phyloP scores from a whole-genome alignment of 768 basidiomycete genomes.

The Auriscalpium vulgare region DNA sequence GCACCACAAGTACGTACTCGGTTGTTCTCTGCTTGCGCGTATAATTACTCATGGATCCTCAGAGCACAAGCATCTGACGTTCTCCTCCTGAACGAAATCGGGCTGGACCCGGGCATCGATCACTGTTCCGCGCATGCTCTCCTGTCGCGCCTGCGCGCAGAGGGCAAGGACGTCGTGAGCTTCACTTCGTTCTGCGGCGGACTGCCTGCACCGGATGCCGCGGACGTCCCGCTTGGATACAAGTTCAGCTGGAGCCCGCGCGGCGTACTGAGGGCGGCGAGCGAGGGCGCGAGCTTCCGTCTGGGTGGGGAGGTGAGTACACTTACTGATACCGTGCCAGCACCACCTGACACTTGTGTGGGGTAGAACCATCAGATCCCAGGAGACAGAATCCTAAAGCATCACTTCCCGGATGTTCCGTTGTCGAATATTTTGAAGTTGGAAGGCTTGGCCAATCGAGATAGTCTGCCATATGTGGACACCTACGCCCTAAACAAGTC shows the following conservation, averaged over 20 bases:
- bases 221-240: conserved; percentile 66
- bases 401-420: conserved; percentile 59
- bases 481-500: conserved; percentile 51
- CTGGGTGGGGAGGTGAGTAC: conserved; percentile 47
- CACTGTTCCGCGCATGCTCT: conserved; percentile 80
- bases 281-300: conserved; percentile 64
- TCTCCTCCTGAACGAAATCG: conserved; percentile 83
- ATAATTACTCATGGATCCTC: background rate
- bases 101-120: conserved; percentile 84
- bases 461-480: conserved; percentile 64
- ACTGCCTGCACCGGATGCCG: conserved; percentile 67
- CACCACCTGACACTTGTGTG: conserved; percentile 15
- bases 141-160: conserved; percentile 39
- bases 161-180: conserved; percentile 51
- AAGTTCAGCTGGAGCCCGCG: conserved; percentile 93
- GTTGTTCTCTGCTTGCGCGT: background rate
- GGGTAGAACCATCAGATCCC: conserved; percentile 31
- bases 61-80: conserved; percentile 60
- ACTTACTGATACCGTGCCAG: background rate
- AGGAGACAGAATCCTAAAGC: conserved; percentile 45
- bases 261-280: conserved; percentile 76
- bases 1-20: conserved; percentile 42
- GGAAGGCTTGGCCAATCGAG: conserved; percentile 83
- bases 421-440: conserved; percentile 53
- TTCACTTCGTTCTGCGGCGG: conserved; percentile 94